Evolutionary conservation across 345 rosid genomes (phyloP).

Genomic region (Nephelium lappaceum): DNA sequence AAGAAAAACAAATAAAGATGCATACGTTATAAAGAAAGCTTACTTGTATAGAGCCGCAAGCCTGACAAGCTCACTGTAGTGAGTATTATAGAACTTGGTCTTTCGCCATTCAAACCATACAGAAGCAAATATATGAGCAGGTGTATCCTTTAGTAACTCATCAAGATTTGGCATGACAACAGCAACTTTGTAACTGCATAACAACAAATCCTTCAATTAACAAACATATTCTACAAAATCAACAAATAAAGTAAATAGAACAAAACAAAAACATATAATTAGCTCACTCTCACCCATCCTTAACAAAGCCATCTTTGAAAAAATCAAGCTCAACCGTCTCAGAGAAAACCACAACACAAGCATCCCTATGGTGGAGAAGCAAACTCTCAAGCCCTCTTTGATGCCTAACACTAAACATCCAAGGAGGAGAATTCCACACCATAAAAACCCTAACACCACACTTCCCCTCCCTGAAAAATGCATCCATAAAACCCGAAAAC

Average conservation of each 20-base stretch:
- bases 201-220: slow-evolving; percentile 18
- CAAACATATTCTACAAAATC: slow-evolving; percentile 17
- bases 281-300: slow-evolving; percentile 67
- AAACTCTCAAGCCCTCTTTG: slow-evolving; percentile 95
- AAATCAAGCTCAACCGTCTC: slow-evolving; percentile 92
- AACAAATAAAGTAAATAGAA: slow-evolving; percentile 11
- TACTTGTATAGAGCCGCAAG: slow-evolving; percentile 89
- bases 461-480: slow-evolving; percentile 58
- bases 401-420: slow-evolving; percentile 91
- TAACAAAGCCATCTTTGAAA: slow-evolving; percentile 77
- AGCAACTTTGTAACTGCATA: slow-evolving; percentile 72
- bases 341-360: slow-evolving; percentile 81
- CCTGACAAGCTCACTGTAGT: slow-evolving; percentile 88
- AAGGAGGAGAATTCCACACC: slow-evolving; percentile 96
- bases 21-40: no score
- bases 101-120: slow-evolving; percentile 85
- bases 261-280: neutral
- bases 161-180: slow-evolving; percentile 94
- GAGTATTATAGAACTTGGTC: slow-evolving; percentile 77
- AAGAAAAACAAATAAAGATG: no score
- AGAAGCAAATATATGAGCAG: slow-evolving; percentile 71
- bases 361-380: slow-evolving; percentile 69
- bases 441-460: slow-evolving; percentile 74
- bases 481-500: slow-evolving; percentile 69
- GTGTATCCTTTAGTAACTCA: slow-evolving; percentile 74